Conservation (phyloP, 805 yeast genomes). For the Myxozyma neotropica region DNA sequence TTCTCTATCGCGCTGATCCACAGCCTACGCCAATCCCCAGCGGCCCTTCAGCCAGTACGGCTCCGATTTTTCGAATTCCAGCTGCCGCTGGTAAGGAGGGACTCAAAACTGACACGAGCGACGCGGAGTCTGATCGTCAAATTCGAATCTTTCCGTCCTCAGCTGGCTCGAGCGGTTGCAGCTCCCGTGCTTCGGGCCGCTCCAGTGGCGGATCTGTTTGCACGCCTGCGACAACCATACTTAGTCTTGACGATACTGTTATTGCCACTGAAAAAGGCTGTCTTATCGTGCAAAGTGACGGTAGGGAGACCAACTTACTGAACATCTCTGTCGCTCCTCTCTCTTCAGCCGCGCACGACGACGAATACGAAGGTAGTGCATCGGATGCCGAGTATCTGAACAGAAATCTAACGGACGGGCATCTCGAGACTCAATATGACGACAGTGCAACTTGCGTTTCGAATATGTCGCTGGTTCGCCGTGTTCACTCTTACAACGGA, state of each 20-base stretch:
- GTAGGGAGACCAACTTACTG: too few species aligned
- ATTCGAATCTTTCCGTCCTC: constrained; percentile 1
- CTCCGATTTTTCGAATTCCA: too few species aligned
- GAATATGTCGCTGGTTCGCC: constrained; percentile 12
- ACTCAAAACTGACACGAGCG: too few species aligned
- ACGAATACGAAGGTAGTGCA: not conserved
- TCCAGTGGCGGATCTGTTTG: not conserved
- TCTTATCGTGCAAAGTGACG: too few species aligned
- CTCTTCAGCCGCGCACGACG: not conserved
- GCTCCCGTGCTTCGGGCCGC: not conserved
- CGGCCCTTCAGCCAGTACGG: too few species aligned
- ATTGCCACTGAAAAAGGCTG: not conserved
- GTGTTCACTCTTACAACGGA: constrained; percentile 24
- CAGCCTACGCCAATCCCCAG: too few species aligned
- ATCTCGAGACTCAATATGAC: not conserved
- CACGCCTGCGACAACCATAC: constrained; percentile 6
- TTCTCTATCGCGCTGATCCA: too few species aligned
- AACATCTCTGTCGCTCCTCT: not conserved
- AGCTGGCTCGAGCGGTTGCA: not conserved
- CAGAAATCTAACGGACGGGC: not conserved
- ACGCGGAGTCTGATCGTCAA: not conserved
- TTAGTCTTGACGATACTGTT: not conserved
- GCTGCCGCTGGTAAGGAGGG: too few species aligned
- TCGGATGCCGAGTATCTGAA: too few species aligned
- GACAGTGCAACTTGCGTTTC: constrained; percentile 15